A percentile compares a stretch with the other conserved stretches of the same genome.
These are phyloP conservation scores for Acacia concinna DNA, from an alignment of 331 rosid species.

Conservation along the genomic window DNA sequence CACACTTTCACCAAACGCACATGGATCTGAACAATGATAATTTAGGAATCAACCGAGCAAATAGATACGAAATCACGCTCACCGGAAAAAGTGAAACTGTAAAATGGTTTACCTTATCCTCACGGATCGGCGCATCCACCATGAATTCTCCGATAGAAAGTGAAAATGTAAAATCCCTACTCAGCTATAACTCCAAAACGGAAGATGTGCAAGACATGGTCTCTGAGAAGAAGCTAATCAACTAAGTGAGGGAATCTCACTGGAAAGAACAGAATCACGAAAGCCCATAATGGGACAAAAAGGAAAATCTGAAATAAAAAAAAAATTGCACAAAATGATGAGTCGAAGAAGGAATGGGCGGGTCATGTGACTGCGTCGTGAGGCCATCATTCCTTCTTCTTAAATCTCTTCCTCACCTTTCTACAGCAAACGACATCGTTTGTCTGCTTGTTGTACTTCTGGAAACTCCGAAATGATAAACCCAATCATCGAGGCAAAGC, in stretches of 20 bases:
- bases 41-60: constrained; percentile 21
- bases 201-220: constrained; percentile 27
- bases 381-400: constrained; percentile 22
- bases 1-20: too few species aligned
- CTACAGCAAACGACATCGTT: constrained; percentile 32
- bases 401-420: constrained; percentile 41
- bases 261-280: constrained; percentile 41
- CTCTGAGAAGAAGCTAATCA: constrained; percentile 31
- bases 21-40: constrained; percentile 8
- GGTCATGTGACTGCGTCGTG: constrained; percentile 48
- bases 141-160: constrained; percentile 60
- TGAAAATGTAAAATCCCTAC: constrained; percentile 30
- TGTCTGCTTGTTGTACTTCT: constrained; percentile 54
- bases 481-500: constrained; percentile 44
- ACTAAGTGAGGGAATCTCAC: constrained; percentile 54
- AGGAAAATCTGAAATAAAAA: constrained; percentile 30
- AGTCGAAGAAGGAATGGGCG: constrained; percentile 17
- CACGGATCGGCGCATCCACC: constrained; percentile 47
- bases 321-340: constrained; percentile 36
- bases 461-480: constrained; percentile 48
- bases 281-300: constrained; percentile 54
- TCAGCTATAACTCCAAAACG: constrained; percentile 30
- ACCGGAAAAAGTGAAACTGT: background rate
- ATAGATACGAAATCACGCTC: constrained; percentile 32
- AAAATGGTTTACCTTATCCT: constrained; percentile 62